Evolutionary conservation across 257 asterid species (phyloP).

Genomic region (Solanum chiquidenum): DNA sequence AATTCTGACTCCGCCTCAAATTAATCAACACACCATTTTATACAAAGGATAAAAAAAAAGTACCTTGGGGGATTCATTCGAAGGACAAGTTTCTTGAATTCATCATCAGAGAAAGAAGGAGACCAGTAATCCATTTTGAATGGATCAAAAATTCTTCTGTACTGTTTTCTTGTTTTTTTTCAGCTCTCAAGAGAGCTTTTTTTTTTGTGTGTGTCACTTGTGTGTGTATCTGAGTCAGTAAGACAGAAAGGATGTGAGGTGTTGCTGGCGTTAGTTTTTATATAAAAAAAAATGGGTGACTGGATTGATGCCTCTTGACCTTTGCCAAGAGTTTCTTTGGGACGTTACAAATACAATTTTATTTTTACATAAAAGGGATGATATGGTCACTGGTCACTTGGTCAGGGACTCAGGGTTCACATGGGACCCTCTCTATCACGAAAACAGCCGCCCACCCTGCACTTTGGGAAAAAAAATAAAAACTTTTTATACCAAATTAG

Average conservation of each 20-base stretch:
- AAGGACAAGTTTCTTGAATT: slow-evolving; percentile 65
- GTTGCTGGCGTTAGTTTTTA: neutral
- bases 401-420: neutral
- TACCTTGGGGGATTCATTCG: slow-evolving; percentile 88
- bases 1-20: neutral
- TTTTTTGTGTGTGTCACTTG: neutral
- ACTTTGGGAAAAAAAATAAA: neutral
- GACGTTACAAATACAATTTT: neutral
- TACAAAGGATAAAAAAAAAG: neutral
- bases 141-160: neutral
- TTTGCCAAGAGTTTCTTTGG: slow-evolving; percentile 20
- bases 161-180: neutral
- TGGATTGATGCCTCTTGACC: slow-evolving; percentile 23
- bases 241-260: neutral
- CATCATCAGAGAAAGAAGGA: slow-evolving; percentile 56
- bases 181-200: neutral
- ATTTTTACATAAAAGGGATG: neutral
- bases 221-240: neutral
- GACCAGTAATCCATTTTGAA: slow-evolving; percentile 46
- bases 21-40: neutral
- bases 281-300: neutral
- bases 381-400: neutral
- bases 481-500: neutral
- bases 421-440: neutral
- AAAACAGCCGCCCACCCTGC: neutral